A percentile compares a stretch with the other conserved stretches of the same genome.
Conservation (phyloP, 306 rosid species). For the Vachellia collinsii region DNA sequence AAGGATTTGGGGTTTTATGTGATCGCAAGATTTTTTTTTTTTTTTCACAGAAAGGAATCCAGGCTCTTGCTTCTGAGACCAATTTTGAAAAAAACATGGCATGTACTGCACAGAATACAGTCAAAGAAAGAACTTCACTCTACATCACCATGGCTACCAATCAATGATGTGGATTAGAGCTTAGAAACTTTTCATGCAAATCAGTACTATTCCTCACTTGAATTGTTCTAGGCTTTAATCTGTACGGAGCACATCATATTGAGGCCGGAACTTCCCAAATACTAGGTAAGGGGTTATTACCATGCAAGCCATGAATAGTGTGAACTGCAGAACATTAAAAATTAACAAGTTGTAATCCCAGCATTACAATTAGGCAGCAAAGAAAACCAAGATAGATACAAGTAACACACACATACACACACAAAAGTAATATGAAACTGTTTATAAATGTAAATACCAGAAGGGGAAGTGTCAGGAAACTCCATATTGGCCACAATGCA, state of each 20-base stretch:
- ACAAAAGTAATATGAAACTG: neutral
- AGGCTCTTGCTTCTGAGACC: conserved; percentile 39
- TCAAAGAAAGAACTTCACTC: conserved; percentile 48
- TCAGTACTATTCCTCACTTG: conserved; percentile 54
- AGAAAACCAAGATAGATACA: conserved; percentile 14
- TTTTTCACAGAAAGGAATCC: conserved; percentile 34
- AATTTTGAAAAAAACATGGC: conserved; percentile 41
- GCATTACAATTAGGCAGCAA: conserved; percentile 16
- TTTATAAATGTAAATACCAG: conserved; percentile 56
- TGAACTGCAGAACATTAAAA: conserved; percentile 71
- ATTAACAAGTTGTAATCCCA: conserved; percentile 29
- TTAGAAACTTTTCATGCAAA: conserved; percentile 58
- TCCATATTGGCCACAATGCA: conserved; percentile 97
- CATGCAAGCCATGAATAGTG: conserved; percentile 96
- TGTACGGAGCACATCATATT: conserved; percentile 69
- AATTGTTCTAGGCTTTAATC: conserved; percentile 56
- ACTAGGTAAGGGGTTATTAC: conserved; percentile 77
- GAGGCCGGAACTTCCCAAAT: conserved; percentile 70
- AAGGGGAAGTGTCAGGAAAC: conserved; percentile 92
- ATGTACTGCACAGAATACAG: conserved; percentile 32
- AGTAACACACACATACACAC: conserved; percentile 8
- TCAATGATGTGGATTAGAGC: conserved; percentile 50
- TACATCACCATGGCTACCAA: conserved; percentile 40
- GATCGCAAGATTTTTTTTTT: neutral
- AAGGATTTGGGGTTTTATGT: neutral